phyloP scores from a whole-genome alignment of 106 monocot genomes.

The Acorus gramineus region DNA sequence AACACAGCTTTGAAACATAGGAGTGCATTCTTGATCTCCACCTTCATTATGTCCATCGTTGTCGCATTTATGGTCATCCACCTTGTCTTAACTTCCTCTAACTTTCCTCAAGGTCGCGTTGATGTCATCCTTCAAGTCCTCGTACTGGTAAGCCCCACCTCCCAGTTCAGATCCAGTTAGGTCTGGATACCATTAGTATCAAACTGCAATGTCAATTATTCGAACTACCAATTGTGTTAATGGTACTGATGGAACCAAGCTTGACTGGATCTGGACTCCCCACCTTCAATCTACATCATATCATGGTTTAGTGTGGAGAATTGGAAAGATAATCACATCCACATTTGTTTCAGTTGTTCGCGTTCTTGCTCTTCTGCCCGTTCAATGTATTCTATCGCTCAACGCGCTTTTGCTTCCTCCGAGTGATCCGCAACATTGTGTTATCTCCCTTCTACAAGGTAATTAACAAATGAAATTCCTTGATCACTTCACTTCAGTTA shows the following conservation, averaged over 20 bases:
- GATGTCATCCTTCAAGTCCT: slow-evolving; percentile 51
- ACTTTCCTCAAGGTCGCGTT: slow-evolving; percentile 20
- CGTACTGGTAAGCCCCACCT: slow-evolving; percentile 37
- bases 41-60: slow-evolving; percentile 76
- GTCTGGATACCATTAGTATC: background rate
- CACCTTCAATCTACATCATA: too few relatives aligned
- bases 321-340: too few relatives aligned
- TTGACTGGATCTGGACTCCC: background rate
- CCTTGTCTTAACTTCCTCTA: slow-evolving; percentile 39
- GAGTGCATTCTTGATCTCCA: slow-evolving; percentile 88
- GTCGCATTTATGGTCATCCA: slow-evolving; percentile 70
- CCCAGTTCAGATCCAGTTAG: too few relatives aligned
- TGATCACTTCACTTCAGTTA: too few relatives aligned
- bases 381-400: slow-evolving; percentile 84
- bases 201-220: too few relatives aligned
- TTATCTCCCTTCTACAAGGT: slow-evolving; percentile 87
- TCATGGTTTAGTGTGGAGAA: too few relatives aligned
- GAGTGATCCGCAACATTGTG: slow-evolving; percentile 74
- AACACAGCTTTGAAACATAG: slow-evolving; percentile 68
- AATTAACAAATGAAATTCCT: slow-evolving; percentile 5
- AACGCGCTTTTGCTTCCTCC: slow-evolving; percentile 71
- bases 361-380: slow-evolving; percentile 52
- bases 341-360: slow-evolving; percentile 37
- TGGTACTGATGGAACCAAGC: too few relatives aligned
- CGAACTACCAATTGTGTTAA: background rate